A percentile compares a stretch with the other conserved stretches of the same genome.
These are phyloP conservation scores for Alectoria sarmentosa DNA, from an alignment of 495 filamentous ascomycete genomes.

Conservation along the genomic window DNA sequence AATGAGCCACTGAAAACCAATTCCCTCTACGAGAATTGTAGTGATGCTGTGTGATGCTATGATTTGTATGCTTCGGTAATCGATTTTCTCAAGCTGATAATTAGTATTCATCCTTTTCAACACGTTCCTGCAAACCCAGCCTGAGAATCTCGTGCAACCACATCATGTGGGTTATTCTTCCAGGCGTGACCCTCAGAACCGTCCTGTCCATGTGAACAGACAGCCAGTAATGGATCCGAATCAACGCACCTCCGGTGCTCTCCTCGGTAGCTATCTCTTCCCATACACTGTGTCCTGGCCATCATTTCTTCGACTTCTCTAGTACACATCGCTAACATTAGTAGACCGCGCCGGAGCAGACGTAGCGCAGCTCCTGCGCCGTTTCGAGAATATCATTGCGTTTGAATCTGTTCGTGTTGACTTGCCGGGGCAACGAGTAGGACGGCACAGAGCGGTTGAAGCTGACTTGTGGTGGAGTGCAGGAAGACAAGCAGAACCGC, in stretches of 20 bases:
- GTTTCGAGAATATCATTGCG: conserved; percentile 56
- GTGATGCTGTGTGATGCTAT: not conserved
- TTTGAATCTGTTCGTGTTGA: conserved; percentile 43
- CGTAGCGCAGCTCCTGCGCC: conserved; percentile 49
- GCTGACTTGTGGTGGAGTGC: not conserved
- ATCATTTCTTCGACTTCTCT: not conserved
- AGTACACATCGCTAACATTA: conserved; percentile 3
- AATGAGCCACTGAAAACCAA: conserved; percentile 4
- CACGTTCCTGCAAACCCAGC: not conserved
- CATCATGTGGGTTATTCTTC: not conserved
- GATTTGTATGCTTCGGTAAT: not conserved
- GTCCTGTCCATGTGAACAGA: not conserved
- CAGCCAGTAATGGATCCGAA: conserved; percentile 21
- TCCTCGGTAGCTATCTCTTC: conserved; percentile 19
- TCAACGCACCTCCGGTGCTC: conserved; percentile 23
- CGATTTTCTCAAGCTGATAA: no score
- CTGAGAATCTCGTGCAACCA: no score
- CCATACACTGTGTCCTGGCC: not conserved
- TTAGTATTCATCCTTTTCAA: not conserved
- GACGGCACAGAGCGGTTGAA: no score
- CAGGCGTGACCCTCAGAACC: not conserved
- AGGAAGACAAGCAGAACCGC: conserved; percentile 32
- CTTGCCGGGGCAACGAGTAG: not conserved
- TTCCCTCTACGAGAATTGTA: not conserved
- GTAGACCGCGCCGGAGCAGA: conserved; percentile 49